A percentile compares a stretch with the other conserved stretches of the same genome.
phyloP scores from a whole-genome alignment of 148 eudicot species.

The Selenicereus undatus region DNA sequence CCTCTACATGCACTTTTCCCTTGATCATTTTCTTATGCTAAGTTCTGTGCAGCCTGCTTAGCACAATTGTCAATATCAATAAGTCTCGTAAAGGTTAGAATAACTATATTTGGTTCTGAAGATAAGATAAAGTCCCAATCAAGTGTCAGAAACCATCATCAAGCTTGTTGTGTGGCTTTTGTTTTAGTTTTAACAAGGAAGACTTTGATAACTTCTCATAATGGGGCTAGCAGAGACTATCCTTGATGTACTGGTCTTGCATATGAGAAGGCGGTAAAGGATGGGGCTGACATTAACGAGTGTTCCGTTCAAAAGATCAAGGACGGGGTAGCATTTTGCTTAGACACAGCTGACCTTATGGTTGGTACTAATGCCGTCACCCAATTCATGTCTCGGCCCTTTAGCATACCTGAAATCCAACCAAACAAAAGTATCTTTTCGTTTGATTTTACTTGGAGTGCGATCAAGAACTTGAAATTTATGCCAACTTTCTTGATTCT shows the following conservation, averaged over 20 bases:
- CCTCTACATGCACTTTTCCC: not conserved
- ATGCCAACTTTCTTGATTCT: constrained; percentile 19
- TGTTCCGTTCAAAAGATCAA: constrained; percentile 87
- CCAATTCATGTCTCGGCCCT: constrained; percentile 45
- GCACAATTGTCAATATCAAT: constrained; percentile 53
- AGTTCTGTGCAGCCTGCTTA: constrained; percentile 61
- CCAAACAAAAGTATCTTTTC: constrained; percentile 61
- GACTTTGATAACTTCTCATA: constrained; percentile 56
- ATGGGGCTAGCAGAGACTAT: constrained; percentile 84
- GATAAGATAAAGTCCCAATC: not conserved
- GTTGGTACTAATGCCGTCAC: constrained; percentile 57
- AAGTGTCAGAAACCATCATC: not conserved
- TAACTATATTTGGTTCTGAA: not conserved
- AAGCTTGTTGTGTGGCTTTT: not conserved
- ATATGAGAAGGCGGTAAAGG: constrained; percentile 73
- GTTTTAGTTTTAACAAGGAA: constrained; percentile 18
- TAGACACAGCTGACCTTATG: constrained; percentile 54
- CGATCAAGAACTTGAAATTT: constrained; percentile 75
- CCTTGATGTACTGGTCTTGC: constrained; percentile 82
- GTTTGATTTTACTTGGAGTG: constrained; percentile 78
- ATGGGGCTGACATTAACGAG: constrained; percentile 87
- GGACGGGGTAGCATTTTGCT: constrained; percentile 86
- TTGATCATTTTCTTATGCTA: not conserved
- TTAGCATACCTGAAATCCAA: constrained; percentile 62
- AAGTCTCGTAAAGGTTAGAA: constrained; percentile 38